A percentile compares a stretch with the other conserved stretches of the same genome.
These are phyloP conservation scores for Linanthus parryae DNA, from an alignment of 148 eudicot genomes.

Conservation along the genomic window DNA sequence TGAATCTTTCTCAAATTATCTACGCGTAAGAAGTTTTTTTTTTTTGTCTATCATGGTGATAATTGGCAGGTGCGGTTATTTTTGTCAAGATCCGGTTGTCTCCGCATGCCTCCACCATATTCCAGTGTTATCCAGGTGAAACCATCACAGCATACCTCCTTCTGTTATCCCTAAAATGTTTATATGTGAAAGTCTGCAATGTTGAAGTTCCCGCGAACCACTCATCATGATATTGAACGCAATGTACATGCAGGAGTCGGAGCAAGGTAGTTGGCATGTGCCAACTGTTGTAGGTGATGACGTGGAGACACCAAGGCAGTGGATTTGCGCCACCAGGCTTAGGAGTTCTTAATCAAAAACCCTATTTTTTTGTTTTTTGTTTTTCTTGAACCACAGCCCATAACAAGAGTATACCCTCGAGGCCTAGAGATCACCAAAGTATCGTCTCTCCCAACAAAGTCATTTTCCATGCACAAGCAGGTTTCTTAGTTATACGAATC, in stretches of 20 bases:
- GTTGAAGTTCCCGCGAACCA: not conserved
- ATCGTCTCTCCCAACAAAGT: no score
- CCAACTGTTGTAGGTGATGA: conserved; percentile 77
- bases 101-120: conserved; percentile 91
- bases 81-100: conserved; percentile 34
- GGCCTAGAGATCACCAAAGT: no score
- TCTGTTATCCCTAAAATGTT: not conserved
- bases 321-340: conserved; percentile 70
- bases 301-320: conserved; percentile 66
- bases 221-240: not conserved
- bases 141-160: not conserved
- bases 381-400: no score
- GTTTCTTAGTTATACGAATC: no score
- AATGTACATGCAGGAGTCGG: conserved; percentile 51
- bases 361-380: no score
- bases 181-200: no score
- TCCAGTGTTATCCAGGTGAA: conserved; percentile 71
- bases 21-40: not conserved
- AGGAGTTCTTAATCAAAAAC: not conserved
- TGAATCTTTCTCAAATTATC: not conserved
- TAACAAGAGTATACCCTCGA: no score
- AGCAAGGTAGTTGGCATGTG: conserved; percentile 81
- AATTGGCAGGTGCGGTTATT: conserved; percentile 54
- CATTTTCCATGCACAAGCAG: no score
- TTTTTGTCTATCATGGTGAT: not conserved